Evolutionary conservation across 441 rosid species (phyloP), one percentile per base, ranked within the genome.

Genomic region (Euphorbia celastroides): DNA sequence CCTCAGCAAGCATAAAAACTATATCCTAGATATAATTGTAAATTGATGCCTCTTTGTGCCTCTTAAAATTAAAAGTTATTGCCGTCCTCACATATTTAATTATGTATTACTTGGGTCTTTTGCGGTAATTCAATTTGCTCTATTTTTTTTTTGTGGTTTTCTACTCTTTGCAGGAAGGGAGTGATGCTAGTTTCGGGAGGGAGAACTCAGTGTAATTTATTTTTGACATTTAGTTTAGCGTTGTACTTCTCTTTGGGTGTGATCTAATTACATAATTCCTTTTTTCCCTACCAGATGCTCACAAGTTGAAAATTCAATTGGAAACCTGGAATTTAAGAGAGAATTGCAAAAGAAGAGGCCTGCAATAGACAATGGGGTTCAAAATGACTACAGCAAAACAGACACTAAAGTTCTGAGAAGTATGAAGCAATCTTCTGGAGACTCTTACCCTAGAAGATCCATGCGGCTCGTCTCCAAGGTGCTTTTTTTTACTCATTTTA

Each of bases 381-480:
- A 66, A 62, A 57, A 66, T 72, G 70, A 60, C 64, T 58, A 41
- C 54, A 50, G 60, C 66, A 68, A 55, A 64, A 70, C 54, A 19
- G 78, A 73, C 60, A 26, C 74, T 32, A 78, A 71, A 79, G 57
- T 73, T 71, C 68, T 74, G 27, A 78, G 84, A 66, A 77, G 81
- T 68, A 20, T 52, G 26, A 80, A 76, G 68, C 76, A 51, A 65
- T 72, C 67, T 41, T 30, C 71, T 59, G 74, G 65, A 51, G 76
- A 76, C 67, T 70, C 66, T 20, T 68, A 67, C 68, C 89, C 79
- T 17, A 81, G 92, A 68, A 81, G 86, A 76, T 84, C 87, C 65
- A 73, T 30, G 79, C 80, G 87, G 74, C 83, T 83, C 72, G 81
- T 81, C 65, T 73, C 82, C 67, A 81, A 86, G 89, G 89, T 86